Base-by-base conservation (phyloP, 768 basidiomycete species). In the Nidularia pulvinata region DNA sequence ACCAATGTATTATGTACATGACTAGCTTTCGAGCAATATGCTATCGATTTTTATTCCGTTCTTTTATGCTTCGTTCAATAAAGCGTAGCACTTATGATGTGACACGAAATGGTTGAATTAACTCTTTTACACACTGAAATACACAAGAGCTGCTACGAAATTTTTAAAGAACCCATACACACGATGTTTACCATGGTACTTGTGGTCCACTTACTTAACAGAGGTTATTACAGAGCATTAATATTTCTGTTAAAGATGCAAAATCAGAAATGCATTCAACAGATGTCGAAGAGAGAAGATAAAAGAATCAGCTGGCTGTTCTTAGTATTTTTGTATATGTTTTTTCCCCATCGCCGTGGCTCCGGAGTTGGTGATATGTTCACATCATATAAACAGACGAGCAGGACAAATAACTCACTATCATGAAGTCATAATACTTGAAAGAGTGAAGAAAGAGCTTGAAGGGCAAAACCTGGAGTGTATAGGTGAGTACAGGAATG, bases 291-390 rank as follows among this genome's bases (percentile, higher is more conserved):
- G 25, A 2, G 25, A 30, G 25, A 30, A 30, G 25, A 30, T 30
- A 30, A 30, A 50, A 33, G 14, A 30, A 67, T 83, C 81, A 82
- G 80, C 70, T 83, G 80, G 80, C 81, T 81, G 80, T 81, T 81
- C 80, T 83, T 81, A 81, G 81, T 81, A 71, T 77, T 78, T 75
- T 66, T 61, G 44, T 68, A 60, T 61, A 58, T 54, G 58, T 49
- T 60, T 62, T 74, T 56, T 78, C 78, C 72, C 69, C 79, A 78
- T 72, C 62, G 73, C 73, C 71, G 57, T 57, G 66, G 72, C 74
- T 78, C 65, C 73, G 69, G 79, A 69, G 59, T 69, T 68, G 75
- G 74, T 74, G 71, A 71, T 66, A 62, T 58, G 57, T 73, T 75
- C 71, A 68, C 80, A 80, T 81, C 81, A 69, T 68, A 14, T 37